Evolutionary conservation across 305 asterid species (phyloP), one percentile per base, ranked within the genome.

Genomic region (Fraxinus nigra): DNA sequence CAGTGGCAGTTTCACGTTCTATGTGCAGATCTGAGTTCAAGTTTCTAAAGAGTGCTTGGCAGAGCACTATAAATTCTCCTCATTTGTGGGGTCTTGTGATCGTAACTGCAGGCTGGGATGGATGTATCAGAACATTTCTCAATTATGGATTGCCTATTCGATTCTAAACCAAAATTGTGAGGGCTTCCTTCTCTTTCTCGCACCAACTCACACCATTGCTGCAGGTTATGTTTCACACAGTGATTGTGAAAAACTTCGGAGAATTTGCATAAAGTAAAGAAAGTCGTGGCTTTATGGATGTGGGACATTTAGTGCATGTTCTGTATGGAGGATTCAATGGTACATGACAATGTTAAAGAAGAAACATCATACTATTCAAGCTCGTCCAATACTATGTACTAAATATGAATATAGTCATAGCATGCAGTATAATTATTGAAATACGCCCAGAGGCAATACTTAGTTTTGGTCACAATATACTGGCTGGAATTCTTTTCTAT

Each of bases 71-170:
- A 79, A 85, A 78, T 79, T 87, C 92, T 28, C 95, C 96, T 69
- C 89, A 93, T 82, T 83, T 86, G 84, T 93, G 97, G 97, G 97
- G 97, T 3, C 90, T 87, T 32, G 97, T 93, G 80, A 82, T 92
- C 5, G 97, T 93, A 3, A 93, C 95, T 33, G 97, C 95, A 13
- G 93, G 98, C 30, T 91, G 89, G 96, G 97, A 93, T 65, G 97
- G 97, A 8, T 90, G 94, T 83, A 93, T 93, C 72, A 88, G 94
- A 79, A 93, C 97, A 26, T 93, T 92, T 87, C 96, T 93, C 70
- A 93, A 93, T 43, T 87, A 93, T 63, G 96, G 96, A 63, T 83
- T 93, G 84, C 97, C 96, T 10, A 78, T 90, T 16, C 89, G 91
- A 69, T 90, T 91, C 81, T 93, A 90, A 93, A 75, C 43, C 51